Conservation (phyloP, 768 basidiomycete genomes). For the Exidia glandulosa region DNA sequence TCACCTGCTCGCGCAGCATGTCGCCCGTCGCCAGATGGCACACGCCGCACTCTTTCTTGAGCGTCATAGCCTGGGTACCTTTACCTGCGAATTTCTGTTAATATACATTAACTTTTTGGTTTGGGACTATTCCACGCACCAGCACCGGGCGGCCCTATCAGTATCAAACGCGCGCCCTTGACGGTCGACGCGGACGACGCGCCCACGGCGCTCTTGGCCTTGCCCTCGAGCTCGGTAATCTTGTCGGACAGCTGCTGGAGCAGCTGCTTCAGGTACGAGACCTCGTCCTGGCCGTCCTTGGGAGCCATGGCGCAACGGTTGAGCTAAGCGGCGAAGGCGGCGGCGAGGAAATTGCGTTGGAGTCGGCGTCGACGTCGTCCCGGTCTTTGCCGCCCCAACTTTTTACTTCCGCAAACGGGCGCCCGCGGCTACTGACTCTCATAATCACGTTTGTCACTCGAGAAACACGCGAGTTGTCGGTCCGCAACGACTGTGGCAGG, state of each 20-base stretch:
- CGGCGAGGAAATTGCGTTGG: not conserved
- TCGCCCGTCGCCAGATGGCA: slow-evolving; percentile 99
- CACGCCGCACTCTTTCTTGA: slow-evolving; percentile 86
- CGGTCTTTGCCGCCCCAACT: too few relatives aligned
- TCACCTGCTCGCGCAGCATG: slow-evolving; percentile 93
- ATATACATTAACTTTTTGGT: not conserved
- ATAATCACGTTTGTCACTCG: too few relatives aligned
- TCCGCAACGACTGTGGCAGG: too few relatives aligned
- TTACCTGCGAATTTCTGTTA: slow-evolving; percentile 50
- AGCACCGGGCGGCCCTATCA: slow-evolving; percentile 94
- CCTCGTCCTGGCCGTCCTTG: slow-evolving; percentile 43
- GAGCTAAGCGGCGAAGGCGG: not conserved
- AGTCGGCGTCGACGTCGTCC: not conserved
- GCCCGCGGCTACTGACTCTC: too few relatives aligned
- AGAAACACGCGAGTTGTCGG: too few relatives aligned
- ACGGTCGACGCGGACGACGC: slow-evolving; percentile 25
- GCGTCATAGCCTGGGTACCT: slow-evolving; percentile 93
- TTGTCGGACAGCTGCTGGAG: slow-evolving; percentile 86
- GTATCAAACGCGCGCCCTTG: slow-evolving; percentile 73
- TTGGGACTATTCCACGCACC: slow-evolving; percentile 39
- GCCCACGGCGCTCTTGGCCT: slow-evolving; percentile 41
- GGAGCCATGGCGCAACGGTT: slow-evolving; percentile 5
- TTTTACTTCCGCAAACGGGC: too few relatives aligned
- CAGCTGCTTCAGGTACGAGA: slow-evolving; percentile 91
- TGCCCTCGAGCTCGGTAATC: slow-evolving; percentile 67